Conservation (phyloP, 208 protist genomes). For the Histomonas meleagridis region DNA sequence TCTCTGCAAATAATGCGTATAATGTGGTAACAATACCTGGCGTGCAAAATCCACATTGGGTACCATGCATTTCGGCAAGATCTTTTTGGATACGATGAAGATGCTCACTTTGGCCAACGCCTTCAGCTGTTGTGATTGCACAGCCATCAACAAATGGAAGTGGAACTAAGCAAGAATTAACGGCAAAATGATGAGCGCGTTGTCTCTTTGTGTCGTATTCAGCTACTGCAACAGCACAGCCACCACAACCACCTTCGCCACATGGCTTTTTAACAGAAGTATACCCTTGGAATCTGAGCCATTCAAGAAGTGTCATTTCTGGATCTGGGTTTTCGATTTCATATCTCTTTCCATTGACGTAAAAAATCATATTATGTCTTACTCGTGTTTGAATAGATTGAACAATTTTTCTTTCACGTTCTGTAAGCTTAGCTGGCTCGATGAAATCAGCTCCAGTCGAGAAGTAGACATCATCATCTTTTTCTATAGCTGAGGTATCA, state of each 20-base stretch:
- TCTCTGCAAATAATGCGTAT: slow-evolving; percentile 49
- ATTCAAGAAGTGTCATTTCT: slow-evolving; percentile 41
- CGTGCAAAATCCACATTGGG: slow-evolving; percentile 71
- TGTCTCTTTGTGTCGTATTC: neutral
- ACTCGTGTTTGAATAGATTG: neutral
- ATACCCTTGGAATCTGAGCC: slow-evolving; percentile 43
- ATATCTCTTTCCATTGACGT: slow-evolving; percentile 41
- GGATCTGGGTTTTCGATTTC: neutral
- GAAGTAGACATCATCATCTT: neutral
- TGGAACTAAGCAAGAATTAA: slow-evolving; percentile 62
- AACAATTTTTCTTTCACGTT: neutral
- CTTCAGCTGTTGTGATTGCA: slow-evolving; percentile 56
- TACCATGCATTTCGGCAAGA: slow-evolving; percentile 51
- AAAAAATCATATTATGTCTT: slow-evolving; percentile 33
- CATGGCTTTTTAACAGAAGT: slow-evolving; percentile 43
- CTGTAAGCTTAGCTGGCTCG: neutral
- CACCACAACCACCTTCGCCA: slow-evolving; percentile 49
- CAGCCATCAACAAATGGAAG: slow-evolving; percentile 53
- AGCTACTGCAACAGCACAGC: slow-evolving; percentile 45
- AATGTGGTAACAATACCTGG: slow-evolving; percentile 63
- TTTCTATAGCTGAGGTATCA: neutral
- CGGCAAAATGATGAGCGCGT: slow-evolving; percentile 18
- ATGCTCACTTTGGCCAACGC: slow-evolving; percentile 23
- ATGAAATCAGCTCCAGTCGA: neutral
- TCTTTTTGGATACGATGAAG: slow-evolving; percentile 49